phyloP scores from a whole-genome alignment of 371 early-diverging fungal genomes.

The Rhizopus sp. region DNA sequence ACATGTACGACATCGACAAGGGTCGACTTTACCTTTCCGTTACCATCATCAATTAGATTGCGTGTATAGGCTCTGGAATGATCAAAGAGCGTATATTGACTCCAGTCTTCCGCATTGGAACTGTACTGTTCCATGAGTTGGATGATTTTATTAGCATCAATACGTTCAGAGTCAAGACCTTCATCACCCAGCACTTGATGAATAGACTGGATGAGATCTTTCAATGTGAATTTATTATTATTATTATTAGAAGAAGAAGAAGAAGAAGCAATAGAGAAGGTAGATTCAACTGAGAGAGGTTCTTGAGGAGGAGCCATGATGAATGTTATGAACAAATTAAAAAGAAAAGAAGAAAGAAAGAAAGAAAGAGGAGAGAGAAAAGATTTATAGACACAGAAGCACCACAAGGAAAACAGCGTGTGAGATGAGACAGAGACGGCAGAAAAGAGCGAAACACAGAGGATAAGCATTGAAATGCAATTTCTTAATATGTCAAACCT shows the following conservation, averaged over 20 bases:
- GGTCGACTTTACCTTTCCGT: slow-evolving; percentile 63
- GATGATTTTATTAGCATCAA: slow-evolving; percentile 63
- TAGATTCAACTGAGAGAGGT: slow-evolving; percentile 12
- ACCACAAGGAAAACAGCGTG: too few relatives aligned
- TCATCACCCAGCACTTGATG: slow-evolving; percentile 29
- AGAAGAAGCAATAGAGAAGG: not conserved
- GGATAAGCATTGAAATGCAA: too few relatives aligned
- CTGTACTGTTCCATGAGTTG: slow-evolving; percentile 66
- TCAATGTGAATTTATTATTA: slow-evolving; percentile 11
- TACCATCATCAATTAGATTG: slow-evolving; percentile 90
- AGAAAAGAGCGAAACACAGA: too few relatives aligned
- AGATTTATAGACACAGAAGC: slow-evolving; percentile 9
- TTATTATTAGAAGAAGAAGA: too few relatives aligned
- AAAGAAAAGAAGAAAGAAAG: slow-evolving; percentile 11
- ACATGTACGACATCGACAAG: not conserved
- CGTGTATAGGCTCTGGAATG: slow-evolving; percentile 74
- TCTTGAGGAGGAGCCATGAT: slow-evolving; percentile 31
- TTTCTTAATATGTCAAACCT: too few relatives aligned
- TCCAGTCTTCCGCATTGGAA: slow-evolving; percentile 75
- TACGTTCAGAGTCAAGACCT: slow-evolving; percentile 52
- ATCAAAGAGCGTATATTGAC: slow-evolving; percentile 78
- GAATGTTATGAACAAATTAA: not conserved
- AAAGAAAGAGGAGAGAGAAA: slow-evolving; percentile 1
- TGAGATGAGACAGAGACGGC: too few relatives aligned
- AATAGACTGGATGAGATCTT: slow-evolving; percentile 24